Evolutionary conservation across 2,329 filamentous ascomycete genomes (phyloP), one percentile per base, ranked within the genome.

Genomic region (Tympanopsis confertula): DNA sequence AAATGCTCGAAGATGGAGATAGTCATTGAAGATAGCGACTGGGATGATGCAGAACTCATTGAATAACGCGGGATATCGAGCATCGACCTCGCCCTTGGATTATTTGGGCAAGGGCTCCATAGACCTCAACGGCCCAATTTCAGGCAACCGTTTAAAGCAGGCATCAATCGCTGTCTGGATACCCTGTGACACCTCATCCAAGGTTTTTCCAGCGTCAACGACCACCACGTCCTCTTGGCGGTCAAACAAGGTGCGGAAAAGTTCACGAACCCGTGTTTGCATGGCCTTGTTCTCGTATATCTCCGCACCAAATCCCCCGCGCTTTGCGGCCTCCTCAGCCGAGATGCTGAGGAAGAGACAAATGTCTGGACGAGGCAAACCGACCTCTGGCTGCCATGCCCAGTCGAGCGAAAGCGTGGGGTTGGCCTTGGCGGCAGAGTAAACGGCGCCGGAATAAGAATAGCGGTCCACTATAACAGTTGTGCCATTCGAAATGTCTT

Each of bases 371-470:
- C 68, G 62, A 13, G 76, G 75, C 5, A 81, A 57, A 1, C 76
- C 76, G 24, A 76, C 65, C 45, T 81, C 76, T 4, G 74, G 72
- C 43, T 69, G 61, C 47, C 73, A 67, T 36, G 72, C 74, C 76
- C 76, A 81, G 1, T 63, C 57, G 3, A 81, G 58, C 3, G 63
- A 60, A 28, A 81, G 57, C 10, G 57, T 56, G 4, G 66, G 64
- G 38, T 71, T 73, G 19, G 64, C 59, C 44, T 81, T 80, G 3
- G 76, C 76, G 3, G 74, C 74, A n/a, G 71, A 74, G 52, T 81
- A 81, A 15, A 80, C 75, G 22, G 67, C 71, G n/a, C 76, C 76
- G 5, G 71, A 77, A 52, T 79, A 81, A 43, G 76, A 79, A 50
- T 81, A 81, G 29, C 76, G 69, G 49, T 81, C 76, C 36, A 79